Evolutionary conservation across 306 rosid genomes (phyloP).

Genomic region (Vigna mungo): DNA sequence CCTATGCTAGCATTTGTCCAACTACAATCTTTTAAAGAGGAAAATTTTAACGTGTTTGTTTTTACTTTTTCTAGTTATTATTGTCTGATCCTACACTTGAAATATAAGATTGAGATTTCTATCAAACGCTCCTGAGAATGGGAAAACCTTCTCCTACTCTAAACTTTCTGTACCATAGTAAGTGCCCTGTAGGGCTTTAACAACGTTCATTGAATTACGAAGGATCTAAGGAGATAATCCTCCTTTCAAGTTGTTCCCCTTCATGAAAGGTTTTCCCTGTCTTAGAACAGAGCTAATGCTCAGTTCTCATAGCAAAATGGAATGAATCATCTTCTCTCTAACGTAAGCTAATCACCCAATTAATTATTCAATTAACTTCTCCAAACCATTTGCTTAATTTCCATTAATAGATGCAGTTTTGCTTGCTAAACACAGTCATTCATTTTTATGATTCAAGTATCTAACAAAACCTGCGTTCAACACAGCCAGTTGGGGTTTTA

Average conservation of each 20-base stretch:
- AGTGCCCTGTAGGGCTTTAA: neutral
- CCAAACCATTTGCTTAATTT: neutral
- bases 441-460: neutral
- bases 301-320: neutral
- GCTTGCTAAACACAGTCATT: neutral
- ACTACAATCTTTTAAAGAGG: neutral
- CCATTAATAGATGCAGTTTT: neutral
- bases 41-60: neutral
- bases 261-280: neutral
- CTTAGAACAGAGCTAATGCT: neutral
- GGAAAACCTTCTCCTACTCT: neutral
- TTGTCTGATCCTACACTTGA: conserved; percentile 1
- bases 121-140: neutral
- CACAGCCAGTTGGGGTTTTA: neutral
- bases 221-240: neutral
- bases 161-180: neutral
- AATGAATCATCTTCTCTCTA: neutral
- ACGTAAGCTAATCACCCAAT: neutral
- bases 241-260: neutral
- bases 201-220: neutral
- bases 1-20: neutral
- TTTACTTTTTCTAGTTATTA: neutral
- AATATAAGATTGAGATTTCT: neutral
- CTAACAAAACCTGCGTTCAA: neutral
- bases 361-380: neutral